Evolutionary conservation across 768 basidiomycete species (phyloP).

Genomic region (Mycena alexandri): DNA sequence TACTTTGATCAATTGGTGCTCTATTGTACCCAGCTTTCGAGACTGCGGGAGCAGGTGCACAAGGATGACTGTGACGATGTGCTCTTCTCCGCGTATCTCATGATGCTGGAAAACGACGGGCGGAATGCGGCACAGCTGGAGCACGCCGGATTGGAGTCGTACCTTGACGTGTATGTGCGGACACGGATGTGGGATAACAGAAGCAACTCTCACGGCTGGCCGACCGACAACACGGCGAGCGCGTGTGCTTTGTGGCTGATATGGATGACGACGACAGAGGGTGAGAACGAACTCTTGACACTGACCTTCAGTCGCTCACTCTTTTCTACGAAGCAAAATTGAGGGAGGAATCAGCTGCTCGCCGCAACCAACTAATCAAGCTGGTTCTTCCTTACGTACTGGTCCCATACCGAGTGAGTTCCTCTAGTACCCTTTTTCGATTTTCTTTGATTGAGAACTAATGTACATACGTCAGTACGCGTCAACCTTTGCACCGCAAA

Average conservation of each 20-base stretch:
- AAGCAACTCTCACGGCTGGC: slow-evolving; percentile 64
- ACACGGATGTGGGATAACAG: slow-evolving; percentile 59
- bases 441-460: slow-evolving; percentile 32
- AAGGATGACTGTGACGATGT: slow-evolving; percentile 49
- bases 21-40: slow-evolving; percentile 55
- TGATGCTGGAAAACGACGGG: slow-evolving; percentile 78
- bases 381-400: slow-evolving; percentile 61
- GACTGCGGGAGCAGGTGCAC: slow-evolving; percentile 50
- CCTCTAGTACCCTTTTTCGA: background rate
- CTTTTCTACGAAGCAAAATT: slow-evolving; percentile 43
- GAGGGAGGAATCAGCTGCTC: slow-evolving; percentile 42
- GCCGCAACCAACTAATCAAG: slow-evolving; percentile 46
- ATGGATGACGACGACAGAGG: slow-evolving; percentile 69
- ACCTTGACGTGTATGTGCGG: slow-evolving; percentile 60
- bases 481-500: slow-evolving; percentile 69
- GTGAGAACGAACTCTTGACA: slow-evolving; percentile 48
- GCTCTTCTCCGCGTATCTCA: slow-evolving; percentile 64
- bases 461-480: slow-evolving; percentile 57
- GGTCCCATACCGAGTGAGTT: slow-evolving; percentile 61
- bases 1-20: slow-evolving; percentile 52
- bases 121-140: slow-evolving; percentile 71
- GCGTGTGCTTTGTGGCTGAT: slow-evolving; percentile 72
- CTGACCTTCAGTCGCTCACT: slow-evolving; percentile 13
- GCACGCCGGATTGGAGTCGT: slow-evolving; percentile 61
- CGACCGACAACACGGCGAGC: slow-evolving; percentile 61